phyloP scores from a whole-genome alignment of 2,329 filamentous ascomycete genomes.

The Aspergillus pseudoglaucus region DNA sequence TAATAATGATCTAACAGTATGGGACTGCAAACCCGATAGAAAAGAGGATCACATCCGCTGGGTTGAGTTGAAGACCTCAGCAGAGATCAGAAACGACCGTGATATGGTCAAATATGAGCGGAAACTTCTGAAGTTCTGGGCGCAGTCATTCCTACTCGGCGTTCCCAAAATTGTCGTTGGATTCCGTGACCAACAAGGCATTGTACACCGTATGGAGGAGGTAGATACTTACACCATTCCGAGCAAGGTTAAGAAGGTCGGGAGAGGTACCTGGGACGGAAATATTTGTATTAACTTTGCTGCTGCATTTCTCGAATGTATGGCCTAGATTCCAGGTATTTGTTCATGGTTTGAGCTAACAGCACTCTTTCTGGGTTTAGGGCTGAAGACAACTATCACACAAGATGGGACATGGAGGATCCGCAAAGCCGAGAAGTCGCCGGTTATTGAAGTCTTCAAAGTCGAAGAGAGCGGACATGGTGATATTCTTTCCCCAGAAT shows the following conservation, averaged over 20 bases:
- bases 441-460: constrained; percentile 65
- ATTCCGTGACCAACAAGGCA: constrained; percentile 68
- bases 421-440: constrained; percentile 55
- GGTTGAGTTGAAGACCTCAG: constrained; percentile 92
- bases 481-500: constrained; percentile 67
- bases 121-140: constrained; percentile 94
- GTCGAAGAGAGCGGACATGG: constrained; percentile 70
- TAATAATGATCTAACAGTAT: constrained; percentile 48
- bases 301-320: constrained; percentile 68
- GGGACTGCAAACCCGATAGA: constrained; percentile 69
- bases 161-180: constrained; percentile 89
- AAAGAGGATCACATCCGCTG: constrained; percentile 70
- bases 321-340: constrained; percentile 23
- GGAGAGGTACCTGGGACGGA: constrained; percentile 73
- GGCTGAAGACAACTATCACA: constrained; percentile 54
- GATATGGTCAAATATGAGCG: constrained; percentile 74
- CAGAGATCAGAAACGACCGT: constrained; percentile 59
- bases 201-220: constrained; percentile 67
- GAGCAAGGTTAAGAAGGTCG: constrained; percentile 60
- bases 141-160: constrained; percentile 88
- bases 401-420: constrained; percentile 78
- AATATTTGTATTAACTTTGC: constrained; percentile 93
- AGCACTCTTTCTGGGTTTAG: constrained; percentile 36
- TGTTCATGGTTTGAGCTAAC: background rate
- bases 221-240: constrained; percentile 76